Percentiles rank a stretch among this genome's conserved stretches.
Conservation (phyloP, 2,329 filamentous ascomycete genomes). For the Madurella mycetomatis region DNA sequence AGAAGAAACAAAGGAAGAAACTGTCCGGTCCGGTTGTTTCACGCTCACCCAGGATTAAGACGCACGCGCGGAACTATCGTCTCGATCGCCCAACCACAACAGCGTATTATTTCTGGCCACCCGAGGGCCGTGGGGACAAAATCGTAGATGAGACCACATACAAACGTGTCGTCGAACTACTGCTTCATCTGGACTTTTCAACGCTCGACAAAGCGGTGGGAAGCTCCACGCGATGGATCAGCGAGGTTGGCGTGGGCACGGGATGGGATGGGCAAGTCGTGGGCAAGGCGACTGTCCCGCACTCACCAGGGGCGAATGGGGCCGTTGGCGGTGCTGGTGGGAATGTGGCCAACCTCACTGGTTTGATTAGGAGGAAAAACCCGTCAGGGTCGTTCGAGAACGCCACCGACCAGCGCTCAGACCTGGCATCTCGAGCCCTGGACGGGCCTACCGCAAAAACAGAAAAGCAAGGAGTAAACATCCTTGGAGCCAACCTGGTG, state of each 20-base stretch:
- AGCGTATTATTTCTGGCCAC: slow-evolving; percentile 63
- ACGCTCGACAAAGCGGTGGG: slow-evolving; percentile 56
- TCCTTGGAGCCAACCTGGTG: slow-evolving; percentile 36
- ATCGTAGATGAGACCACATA: slow-evolving; percentile 62
- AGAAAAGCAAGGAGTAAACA: slow-evolving; percentile 25
- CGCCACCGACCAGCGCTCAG: background rate
- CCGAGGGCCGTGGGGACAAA: slow-evolving; percentile 56
- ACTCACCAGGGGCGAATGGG: slow-evolving; percentile 26
- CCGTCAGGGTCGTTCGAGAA: background rate
- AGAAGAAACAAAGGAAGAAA: slow-evolving; percentile 40
- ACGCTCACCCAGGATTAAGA: slow-evolving; percentile 63
- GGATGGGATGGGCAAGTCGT: slow-evolving; percentile 49
- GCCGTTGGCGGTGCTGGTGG: slow-evolving; percentile 14
- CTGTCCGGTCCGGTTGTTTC: slow-evolving; percentile 58
- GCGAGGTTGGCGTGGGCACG: slow-evolving; percentile 56
- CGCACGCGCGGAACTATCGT: slow-evolving; percentile 46
- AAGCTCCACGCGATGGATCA: slow-evolving; percentile 67
- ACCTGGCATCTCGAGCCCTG: background rate
- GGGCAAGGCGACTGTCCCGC: slow-evolving; percentile 34
- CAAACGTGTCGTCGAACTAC: slow-evolving; percentile 62
- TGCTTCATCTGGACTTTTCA: slow-evolving; percentile 71
- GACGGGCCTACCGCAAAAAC: slow-evolving; percentile 21
- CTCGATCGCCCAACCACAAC: slow-evolving; percentile 49
- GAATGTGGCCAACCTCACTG: slow-evolving; percentile 45
- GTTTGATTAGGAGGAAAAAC: slow-evolving; percentile 39